Conservation (phyloP, 2,329 filamentous ascomycete species). For the Epichloe glyceriae region DNA sequence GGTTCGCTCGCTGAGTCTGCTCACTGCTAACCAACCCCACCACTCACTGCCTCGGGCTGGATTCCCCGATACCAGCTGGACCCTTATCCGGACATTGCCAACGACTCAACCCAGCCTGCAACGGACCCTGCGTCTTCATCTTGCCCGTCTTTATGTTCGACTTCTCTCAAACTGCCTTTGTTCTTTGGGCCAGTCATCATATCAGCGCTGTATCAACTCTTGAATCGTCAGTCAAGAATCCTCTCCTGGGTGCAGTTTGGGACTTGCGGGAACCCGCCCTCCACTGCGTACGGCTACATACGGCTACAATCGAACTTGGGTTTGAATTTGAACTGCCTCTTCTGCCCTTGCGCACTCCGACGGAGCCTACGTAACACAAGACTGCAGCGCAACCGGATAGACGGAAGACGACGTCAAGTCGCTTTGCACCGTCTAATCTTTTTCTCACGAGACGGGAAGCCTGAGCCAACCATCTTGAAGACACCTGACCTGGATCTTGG, state of each 20-base stretch:
- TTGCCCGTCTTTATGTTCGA: background rate
- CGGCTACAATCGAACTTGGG: background rate
- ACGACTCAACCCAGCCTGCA: background rate
- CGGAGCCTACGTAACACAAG: conserved; percentile 9
- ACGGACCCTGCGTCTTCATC: background rate
- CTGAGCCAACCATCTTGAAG: conserved; percentile 3
- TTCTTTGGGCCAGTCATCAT: background rate
- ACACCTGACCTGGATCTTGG: background rate
- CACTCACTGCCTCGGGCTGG: background rate
- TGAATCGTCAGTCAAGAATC: too few species aligned
- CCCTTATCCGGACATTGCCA: background rate
- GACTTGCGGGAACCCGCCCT: background rate
- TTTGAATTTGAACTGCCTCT: background rate
- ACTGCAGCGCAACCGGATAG: conserved; percentile 12
- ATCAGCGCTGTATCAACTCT: too few species aligned
- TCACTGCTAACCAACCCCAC: background rate
- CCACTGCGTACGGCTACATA: background rate
- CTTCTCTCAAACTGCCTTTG: background rate
- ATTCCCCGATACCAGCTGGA: background rate
- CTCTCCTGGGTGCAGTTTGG: background rate
- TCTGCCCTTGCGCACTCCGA: conserved; percentile 1
- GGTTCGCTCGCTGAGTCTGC: background rate
- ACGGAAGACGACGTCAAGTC: conserved; percentile 10
- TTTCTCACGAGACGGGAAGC: conserved; percentile 4
- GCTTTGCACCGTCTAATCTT: conserved; percentile 7